phyloP scores from a whole-genome alignment of 176 grass and related monocot genomes.

The Elymus sibiricus region DNA sequence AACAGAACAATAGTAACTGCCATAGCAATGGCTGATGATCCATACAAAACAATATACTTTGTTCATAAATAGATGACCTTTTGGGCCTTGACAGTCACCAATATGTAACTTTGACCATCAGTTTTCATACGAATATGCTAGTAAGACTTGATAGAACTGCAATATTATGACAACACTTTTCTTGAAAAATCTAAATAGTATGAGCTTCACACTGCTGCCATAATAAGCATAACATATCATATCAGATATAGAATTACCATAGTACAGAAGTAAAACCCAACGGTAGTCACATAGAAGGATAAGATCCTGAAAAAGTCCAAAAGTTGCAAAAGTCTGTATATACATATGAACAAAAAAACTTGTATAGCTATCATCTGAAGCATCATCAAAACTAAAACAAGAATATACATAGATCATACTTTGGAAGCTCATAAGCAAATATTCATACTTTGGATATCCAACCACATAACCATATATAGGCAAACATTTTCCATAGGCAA shows the following conservation, averaged over 20 bases:
- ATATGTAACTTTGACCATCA: background rate
- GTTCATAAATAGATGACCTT: background rate
- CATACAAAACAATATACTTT: background rate
- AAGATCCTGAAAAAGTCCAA: conserved; percentile 97
- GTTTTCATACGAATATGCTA: too few relatives aligned
- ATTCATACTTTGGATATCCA: too few relatives aligned
- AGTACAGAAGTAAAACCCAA: conserved; percentile 94
- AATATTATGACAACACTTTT: background rate
- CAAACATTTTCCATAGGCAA: too few relatives aligned
- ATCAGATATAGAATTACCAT: conserved; percentile 62
- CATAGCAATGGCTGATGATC: background rate
- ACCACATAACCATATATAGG: too few relatives aligned
- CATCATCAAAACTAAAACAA: too few relatives aligned
- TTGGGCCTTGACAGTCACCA: background rate
- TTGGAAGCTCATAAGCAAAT: too few relatives aligned
- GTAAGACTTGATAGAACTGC: too few relatives aligned
- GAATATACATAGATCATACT: too few relatives aligned
- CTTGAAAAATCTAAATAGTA: background rate
- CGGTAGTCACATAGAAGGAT: conserved; percentile 88
- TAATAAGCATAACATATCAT: conserved; percentile 1
- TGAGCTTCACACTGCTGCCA: background rate
- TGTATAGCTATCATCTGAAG: too few relatives aligned
- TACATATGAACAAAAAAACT: too few relatives aligned
- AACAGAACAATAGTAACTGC: background rate
- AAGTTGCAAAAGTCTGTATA: conserved; percentile 93